Evolutionary conservation across 805 yeast species (phyloP), one percentile per base, ranked within the genome.

Genomic region (Saturnispora hagleri): DNA sequence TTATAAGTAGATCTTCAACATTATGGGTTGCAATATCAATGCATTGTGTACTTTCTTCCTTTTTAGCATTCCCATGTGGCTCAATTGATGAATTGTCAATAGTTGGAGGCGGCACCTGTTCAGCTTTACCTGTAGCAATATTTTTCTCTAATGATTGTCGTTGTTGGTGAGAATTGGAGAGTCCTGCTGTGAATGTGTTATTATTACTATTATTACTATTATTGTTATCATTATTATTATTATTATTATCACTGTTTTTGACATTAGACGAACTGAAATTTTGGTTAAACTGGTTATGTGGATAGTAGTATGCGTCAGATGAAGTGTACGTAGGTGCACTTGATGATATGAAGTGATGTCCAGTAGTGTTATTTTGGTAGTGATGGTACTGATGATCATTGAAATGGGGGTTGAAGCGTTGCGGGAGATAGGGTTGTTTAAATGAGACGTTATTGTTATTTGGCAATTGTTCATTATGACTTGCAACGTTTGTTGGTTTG

Each of bases 1-100:
- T 91, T 44, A 81, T 67, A 43, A 93, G 73, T 27, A 93, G 74
- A 56, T 86, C 91, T 53, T 82, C 80, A 1, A 87, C 89, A 1
- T 96, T 90, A 62, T 82, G 87, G 43, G 83, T 84, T 10, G 89
- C 89, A 46, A 91, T 86, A 62, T 89, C 85, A 41, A 41, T 41
- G 22, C 22, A n/a, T 38, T 31, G 34, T 13, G 34, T 9, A 31
- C 15, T 10, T 31, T 31, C 34, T 10, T 31, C 34, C 10, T 31
- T 31, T 31, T 10, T 31, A 31, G 13, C 13, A 31, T 31, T 31
- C 5, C 12, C 10, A 26, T 26, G 28, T 26, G 28, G 34, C 34
- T 31, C 34, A 10, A 31, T 10, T 31, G 6, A 31, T 5, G 34
- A 13, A 13, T 12, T 13, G 34, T 31, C 34, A 31, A 31, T 31